These are phyloP conservation scores for Coprinopsis sp. DNA, from an alignment of 768 basidiomycete genomes.

Conservation along the genomic window DNA sequence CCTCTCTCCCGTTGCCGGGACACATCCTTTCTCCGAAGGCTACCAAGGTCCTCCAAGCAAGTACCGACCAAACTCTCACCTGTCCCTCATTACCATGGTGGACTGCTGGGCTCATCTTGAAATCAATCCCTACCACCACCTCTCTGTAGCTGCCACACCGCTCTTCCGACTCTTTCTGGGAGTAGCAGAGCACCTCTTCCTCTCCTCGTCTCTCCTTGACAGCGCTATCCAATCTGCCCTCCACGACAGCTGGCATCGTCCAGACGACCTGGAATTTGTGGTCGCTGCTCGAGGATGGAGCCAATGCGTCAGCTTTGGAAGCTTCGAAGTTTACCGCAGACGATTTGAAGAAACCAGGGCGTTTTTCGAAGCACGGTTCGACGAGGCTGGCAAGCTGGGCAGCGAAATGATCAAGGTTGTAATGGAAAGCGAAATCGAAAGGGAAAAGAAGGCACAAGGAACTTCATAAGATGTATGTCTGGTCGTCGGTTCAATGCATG, in stretches of 20 bases:
- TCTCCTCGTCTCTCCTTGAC: constrained; percentile 57
- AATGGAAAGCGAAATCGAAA: constrained; percentile 51
- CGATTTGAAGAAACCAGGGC: constrained; percentile 74
- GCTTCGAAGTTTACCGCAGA: constrained; percentile 80
- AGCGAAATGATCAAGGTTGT: constrained; percentile 89
- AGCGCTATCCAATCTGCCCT: constrained; percentile 72
- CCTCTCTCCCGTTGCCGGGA: constrained; percentile 10
- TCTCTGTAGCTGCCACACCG: constrained; percentile 91
- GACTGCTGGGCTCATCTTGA: constrained; percentile 91
- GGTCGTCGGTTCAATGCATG: no score
- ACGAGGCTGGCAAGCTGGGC: constrained; percentile 77
- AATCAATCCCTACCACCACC: constrained; percentile 87
- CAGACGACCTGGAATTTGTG: constrained; percentile 92
- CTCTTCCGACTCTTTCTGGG: constrained; percentile 96
- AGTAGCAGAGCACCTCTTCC: constrained; percentile 93
- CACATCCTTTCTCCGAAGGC: not conserved
- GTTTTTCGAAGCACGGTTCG: constrained; percentile 87
- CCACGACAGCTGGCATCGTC: constrained; percentile 71
- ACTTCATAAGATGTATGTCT: no score
- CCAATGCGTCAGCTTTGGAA: constrained; percentile 89
- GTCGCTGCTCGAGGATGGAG: constrained; percentile 94
- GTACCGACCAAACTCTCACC: constrained; percentile 77
- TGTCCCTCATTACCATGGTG: constrained; percentile 95
- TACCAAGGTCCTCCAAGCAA: constrained; percentile 34
- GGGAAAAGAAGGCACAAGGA: constrained; percentile 25